These are phyloP conservation scores for Penicillium manginii DNA, from an alignment of 495 filamentous ascomycete genomes.

Conservation along the genomic window DNA sequence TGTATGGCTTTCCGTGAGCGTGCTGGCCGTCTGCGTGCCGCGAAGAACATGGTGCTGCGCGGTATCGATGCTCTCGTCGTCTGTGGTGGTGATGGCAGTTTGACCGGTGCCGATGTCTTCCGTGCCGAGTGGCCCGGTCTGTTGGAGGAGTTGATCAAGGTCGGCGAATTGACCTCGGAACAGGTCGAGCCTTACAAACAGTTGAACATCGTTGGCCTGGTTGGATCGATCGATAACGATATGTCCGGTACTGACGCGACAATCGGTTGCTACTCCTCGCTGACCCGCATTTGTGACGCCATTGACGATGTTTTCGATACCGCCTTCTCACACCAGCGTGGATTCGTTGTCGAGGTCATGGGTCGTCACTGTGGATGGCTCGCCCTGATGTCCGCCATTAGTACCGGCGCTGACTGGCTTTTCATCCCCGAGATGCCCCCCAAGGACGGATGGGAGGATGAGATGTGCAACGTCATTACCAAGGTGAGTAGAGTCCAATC, in stretches of 20 bases:
- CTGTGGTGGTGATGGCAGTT: constrained; percentile 94
- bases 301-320: constrained; percentile 98
- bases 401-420: constrained; percentile 93
- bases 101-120: constrained; percentile 96
- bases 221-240: constrained; percentile 98
- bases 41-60: constrained; percentile 88
- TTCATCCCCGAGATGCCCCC: constrained; percentile 97
- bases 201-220: constrained; percentile 93
- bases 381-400: constrained; percentile 94
- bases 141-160: constrained; percentile 77
- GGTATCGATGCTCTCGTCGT: constrained; percentile 97
- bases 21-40: constrained; percentile 75
- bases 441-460: constrained; percentile 79
- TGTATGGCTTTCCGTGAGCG: constrained; percentile 90
- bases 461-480: constrained; percentile 82
- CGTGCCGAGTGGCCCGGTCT: constrained; percentile 88
- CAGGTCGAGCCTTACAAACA: constrained; percentile 74
- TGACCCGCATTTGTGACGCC: constrained; percentile 88
- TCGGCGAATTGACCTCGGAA: constrained; percentile 65
- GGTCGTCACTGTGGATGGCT: constrained; percentile 99
- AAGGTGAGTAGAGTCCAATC: constrained; percentile 58
- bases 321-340: constrained; percentile 92
- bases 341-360: constrained; percentile 99
- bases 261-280: constrained; percentile 93
- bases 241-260: constrained; percentile 96